Evolutionary conservation across 2,329 filamentous ascomycete species (phyloP), one percentile per base, ranked within the genome.

Genomic region (Diaporthe sp.): DNA sequence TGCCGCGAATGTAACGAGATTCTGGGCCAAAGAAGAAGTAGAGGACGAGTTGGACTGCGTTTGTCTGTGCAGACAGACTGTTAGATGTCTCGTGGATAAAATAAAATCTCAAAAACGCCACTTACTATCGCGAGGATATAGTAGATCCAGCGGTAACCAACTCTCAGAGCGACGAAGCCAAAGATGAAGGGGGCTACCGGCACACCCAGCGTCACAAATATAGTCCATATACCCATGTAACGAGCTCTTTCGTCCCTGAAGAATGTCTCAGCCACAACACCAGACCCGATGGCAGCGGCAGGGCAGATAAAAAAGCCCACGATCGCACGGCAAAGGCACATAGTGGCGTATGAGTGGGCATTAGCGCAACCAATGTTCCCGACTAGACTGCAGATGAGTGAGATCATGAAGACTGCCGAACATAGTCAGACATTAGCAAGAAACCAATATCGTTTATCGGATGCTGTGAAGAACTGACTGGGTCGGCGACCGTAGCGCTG

Each of bases 191-290:
- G 81, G 3, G 81, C 81, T 10, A 79, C 77, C 51, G 74, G 81
- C 72, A 78, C 80, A 75, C 76, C 80, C 0, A 79, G 71, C 6
- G 77, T 77, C 15, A 79, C 76, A 83, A 80, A 66, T 13, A 79
- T 77, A 1, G 88, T 90, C 89, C 89, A 90, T n/a, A 90, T 81
- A 37, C 89, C 89, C 86, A 91, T 90, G 66, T 87, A 89, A 65
- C 83, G 84, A 7, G 84, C 89, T 30, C 89, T 82, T 61, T 91
- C 86, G 39, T 85, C 85, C 78, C 87, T 88, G 81, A 91, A 91
- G 74, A 89, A 90, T 1, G 86, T 89, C 77, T 91, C 89, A 22
- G 87, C 86, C 4, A 91, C 89, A 12, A 91, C 88, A 0, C 84
- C 89, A 78, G 87, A 90, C 32, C 89, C 89, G 66, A 91, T 88